These are phyloP conservation scores for Corymbia maculata DNA, from an alignment of 345 rosid genomes.

Conservation along the genomic window DNA sequence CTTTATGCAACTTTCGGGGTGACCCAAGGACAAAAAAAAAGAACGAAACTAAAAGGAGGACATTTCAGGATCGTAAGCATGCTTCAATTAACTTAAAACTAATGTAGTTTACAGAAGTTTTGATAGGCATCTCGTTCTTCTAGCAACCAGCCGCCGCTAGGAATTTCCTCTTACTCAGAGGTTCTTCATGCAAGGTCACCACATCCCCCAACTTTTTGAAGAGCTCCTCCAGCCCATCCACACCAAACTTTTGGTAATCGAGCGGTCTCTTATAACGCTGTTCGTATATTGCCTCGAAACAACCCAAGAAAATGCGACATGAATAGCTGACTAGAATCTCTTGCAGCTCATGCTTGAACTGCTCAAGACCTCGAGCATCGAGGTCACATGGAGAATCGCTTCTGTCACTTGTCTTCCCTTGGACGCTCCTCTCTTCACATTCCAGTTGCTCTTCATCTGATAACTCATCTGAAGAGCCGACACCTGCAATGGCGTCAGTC, in stretches of 20 bases:
- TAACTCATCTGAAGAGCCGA: slow-evolving; percentile 59
- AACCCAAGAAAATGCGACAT: slow-evolving; percentile 53
- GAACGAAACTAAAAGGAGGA: neutral
- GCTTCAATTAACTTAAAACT: neutral
- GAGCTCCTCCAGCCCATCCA: slow-evolving; percentile 68
- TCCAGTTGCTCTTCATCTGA: slow-evolving; percentile 60
- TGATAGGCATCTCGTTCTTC: neutral
- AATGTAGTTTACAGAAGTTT: neutral
- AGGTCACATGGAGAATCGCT: slow-evolving; percentile 13
- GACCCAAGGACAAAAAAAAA: neutral
- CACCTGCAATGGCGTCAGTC: slow-evolving; percentile 10
- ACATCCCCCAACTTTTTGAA: slow-evolving; percentile 58
- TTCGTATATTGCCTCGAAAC: slow-evolving; percentile 74
- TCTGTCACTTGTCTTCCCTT: slow-evolving; percentile 7
- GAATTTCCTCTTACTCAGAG: slow-evolving; percentile 46
- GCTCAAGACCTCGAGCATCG: slow-evolving; percentile 28
- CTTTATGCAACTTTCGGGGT: neutral
- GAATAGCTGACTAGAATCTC: slow-evolving; percentile 86
- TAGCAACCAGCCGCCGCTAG: slow-evolving; percentile 33
- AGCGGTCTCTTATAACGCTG: slow-evolving; percentile 73
- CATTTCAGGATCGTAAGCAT: neutral
- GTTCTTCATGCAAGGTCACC: slow-evolving; percentile 57
- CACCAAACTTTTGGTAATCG: slow-evolving; percentile 45
- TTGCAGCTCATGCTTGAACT: slow-evolving; percentile 75
- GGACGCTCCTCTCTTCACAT: slow-evolving; percentile 17